A percentile compares a stretch with the other conserved stretches of the same genome.
phyloP scores from a whole-genome alignment of 2,329 filamentous ascomycete species.

The Ascochyta koolunga region DNA sequence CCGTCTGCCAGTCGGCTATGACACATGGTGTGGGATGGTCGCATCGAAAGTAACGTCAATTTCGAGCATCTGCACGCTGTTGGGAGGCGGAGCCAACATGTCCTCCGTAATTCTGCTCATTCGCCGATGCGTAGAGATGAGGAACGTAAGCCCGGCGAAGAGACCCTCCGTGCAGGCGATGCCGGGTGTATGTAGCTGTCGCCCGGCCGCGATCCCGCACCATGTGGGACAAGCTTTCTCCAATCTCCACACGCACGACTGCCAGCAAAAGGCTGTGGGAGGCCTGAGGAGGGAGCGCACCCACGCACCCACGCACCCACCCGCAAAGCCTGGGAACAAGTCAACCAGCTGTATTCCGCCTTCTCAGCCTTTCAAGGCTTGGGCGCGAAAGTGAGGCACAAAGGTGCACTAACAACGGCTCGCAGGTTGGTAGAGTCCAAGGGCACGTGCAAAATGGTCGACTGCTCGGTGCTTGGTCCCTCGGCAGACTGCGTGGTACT shows the following conservation, averaged over 20 bases:
- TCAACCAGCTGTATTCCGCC: slow-evolving; percentile 35
- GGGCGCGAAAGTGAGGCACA: slow-evolving; percentile 10
- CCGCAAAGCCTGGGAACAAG: slow-evolving; percentile 39
- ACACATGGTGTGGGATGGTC: neutral
- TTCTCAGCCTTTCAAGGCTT: slow-evolving; percentile 21
- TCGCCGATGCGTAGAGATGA: slow-evolving; percentile 31
- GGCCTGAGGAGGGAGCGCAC: slow-evolving; percentile 33
- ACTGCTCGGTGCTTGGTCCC: slow-evolving; percentile 6
- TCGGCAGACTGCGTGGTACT: slow-evolving; percentile 7
- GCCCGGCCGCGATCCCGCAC: slow-evolving; percentile 29
- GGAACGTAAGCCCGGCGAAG: slow-evolving; percentile 43
- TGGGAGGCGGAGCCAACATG: slow-evolving; percentile 11
- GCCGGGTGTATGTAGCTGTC: slow-evolving; percentile 27
- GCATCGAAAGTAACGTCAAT: slow-evolving; percentile 6
- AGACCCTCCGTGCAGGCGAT: slow-evolving; percentile 34
- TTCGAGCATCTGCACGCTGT: slow-evolving; percentile 7
- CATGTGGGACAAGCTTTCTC: slow-evolving; percentile 27
- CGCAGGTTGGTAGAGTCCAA: neutral
- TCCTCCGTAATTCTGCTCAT: slow-evolving; percentile 22
- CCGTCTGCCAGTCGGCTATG: neutral
- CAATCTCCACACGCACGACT: slow-evolving; percentile 45
- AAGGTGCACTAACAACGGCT: slow-evolving; percentile 18
- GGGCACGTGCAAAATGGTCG: slow-evolving; percentile 7
- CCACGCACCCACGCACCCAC: no score
- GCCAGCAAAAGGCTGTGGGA: slow-evolving; percentile 32